phyloP scores from a whole-genome alignment of 2,329 filamentous ascomycete genomes.

The Curvularia lunata region DNA sequence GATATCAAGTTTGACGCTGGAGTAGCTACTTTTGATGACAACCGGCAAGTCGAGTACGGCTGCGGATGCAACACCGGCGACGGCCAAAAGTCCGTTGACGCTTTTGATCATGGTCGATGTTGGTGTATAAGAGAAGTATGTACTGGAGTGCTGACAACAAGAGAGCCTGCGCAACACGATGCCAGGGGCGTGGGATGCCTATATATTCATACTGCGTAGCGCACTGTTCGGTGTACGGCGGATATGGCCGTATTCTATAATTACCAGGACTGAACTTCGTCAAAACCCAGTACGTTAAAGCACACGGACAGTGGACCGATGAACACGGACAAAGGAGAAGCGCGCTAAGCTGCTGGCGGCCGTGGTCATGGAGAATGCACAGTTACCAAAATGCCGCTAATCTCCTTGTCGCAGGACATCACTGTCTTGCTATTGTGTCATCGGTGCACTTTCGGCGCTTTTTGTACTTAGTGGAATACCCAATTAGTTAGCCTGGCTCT shows the following conservation, averaged over 20 bases:
- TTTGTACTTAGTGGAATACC: background rate
- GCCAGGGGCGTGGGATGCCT: background rate
- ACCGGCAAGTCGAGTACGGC: slow-evolving; percentile 25
- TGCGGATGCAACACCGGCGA: slow-evolving; percentile 14
- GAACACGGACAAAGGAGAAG: background rate
- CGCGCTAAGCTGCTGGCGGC: background rate
- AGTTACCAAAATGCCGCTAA: background rate
- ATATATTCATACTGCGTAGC: background rate
- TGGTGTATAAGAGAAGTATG: background rate
- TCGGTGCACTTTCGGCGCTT: background rate
- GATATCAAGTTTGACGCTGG: slow-evolving; percentile 8
- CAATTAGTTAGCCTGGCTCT: background rate
- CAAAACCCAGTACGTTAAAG: background rate
- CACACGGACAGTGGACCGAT: background rate
- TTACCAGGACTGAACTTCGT: background rate
- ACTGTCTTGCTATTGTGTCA: background rate
- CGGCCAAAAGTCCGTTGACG: slow-evolving; percentile 2
- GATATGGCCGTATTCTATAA: background rate
- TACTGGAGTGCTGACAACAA: background rate
- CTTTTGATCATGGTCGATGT: background rate
- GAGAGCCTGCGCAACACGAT: too few species aligned
- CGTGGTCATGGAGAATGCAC: background rate
- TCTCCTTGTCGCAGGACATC: background rate
- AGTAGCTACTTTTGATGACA: slow-evolving; percentile 14
- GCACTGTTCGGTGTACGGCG: background rate